Percentiles rank a stretch among this genome's conserved stretches.
Evolutionary conservation across 192 early-diverging fungal genomes (phyloP).

Genomic region (Entomortierella beljakovae): DNA sequence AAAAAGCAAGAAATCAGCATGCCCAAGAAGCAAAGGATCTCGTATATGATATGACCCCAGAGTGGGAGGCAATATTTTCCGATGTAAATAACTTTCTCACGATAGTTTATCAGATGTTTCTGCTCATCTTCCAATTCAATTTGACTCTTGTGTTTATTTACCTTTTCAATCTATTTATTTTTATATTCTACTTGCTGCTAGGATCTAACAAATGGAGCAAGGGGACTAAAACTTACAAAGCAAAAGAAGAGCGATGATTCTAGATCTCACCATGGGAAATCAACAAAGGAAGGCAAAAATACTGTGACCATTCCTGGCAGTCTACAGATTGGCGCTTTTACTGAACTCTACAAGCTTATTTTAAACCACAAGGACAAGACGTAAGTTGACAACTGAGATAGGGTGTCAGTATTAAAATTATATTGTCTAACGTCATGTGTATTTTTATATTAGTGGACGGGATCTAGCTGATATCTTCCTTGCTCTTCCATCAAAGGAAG

Average conservation of each 20-base stretch:
- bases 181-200: not conserved
- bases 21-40: constrained; percentile 87
- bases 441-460: constrained; percentile 57
- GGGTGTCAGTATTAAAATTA: no score
- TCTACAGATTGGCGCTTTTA: constrained; percentile 41
- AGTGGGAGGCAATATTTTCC: constrained; percentile 64
- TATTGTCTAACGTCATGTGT: not conserved
- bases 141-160: no score
- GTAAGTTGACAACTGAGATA: constrained; percentile 51
- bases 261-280: constrained; percentile 4
- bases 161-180: not conserved
- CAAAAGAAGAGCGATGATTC: constrained; percentile 19
- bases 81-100: no score
- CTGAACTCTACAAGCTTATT: constrained; percentile 55
- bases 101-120: no score
- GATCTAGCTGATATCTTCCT: constrained; percentile 83
- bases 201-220: constrained; percentile 5
- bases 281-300: constrained; percentile 31
- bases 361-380: constrained; percentile 59
- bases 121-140: not conserved
- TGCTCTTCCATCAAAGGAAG: constrained; percentile 75
- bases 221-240: constrained; percentile 24
- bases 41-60: constrained; percentile 70
- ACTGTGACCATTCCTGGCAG: constrained; percentile 19
- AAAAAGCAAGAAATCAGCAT: constrained; percentile 78